These are phyloP conservation scores for Xylaria hypoxylon DNA, from an alignment of 2,329 filamentous ascomycete species.

Conservation along the genomic window DNA sequence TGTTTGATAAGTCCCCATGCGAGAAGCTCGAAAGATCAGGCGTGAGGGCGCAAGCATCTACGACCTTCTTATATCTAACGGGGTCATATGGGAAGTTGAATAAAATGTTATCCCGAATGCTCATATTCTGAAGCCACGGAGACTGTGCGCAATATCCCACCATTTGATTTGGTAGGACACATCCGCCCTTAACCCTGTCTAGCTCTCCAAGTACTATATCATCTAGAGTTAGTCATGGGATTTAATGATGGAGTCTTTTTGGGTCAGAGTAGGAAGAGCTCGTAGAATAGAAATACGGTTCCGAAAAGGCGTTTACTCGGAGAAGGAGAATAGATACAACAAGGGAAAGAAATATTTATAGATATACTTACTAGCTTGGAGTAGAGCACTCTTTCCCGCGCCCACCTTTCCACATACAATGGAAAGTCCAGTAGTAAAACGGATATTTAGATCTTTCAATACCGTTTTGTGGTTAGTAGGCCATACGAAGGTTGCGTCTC, in stretches of 20 bases:
- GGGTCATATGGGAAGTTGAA: conserved; percentile 69
- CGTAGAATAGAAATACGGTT: background rate
- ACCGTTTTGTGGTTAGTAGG: conserved; percentile 72
- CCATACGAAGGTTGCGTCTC: conserved; percentile 80
- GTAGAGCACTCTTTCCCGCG: conserved; percentile 70
- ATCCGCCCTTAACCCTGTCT: conserved; percentile 70
- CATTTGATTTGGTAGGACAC: conserved; percentile 61
- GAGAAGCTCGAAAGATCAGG: conserved; percentile 68
- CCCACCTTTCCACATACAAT: conserved; percentile 70
- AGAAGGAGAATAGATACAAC: background rate
- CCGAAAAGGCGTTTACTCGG: background rate
- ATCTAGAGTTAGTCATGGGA: conserved; percentile 9
- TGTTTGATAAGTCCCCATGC: conserved; percentile 67
- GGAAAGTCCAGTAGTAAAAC: conserved; percentile 63
- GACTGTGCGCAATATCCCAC: conserved; percentile 70
- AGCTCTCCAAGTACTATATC: conserved; percentile 66
- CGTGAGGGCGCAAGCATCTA: conserved; percentile 70
- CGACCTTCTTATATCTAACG: conserved; percentile 66
- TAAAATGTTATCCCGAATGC: conserved; percentile 72
- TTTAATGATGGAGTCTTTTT: background rate
- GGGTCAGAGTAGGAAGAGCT: too few relatives aligned
- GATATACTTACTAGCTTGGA: conserved; percentile 58
- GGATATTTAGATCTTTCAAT: conserved; percentile 60
- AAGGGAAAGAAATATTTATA: background rate
- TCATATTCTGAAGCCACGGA: conserved; percentile 74